Percentiles rank a stretch among this genome's conserved stretches.
Conservation (phyloP, 805 yeast species). For the Nakazawaea siamensis region DNA sequence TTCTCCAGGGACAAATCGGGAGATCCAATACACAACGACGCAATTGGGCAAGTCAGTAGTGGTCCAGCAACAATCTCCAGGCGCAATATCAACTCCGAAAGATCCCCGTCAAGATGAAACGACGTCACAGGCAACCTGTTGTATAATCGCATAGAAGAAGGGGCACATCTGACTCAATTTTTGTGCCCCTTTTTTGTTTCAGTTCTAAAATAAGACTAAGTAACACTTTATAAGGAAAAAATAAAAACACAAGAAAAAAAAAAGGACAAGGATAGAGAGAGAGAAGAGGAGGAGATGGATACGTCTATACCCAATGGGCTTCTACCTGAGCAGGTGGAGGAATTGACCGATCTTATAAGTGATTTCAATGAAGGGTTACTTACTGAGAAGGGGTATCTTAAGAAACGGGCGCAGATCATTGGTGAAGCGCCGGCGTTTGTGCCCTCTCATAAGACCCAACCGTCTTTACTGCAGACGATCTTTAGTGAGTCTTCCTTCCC, state of each 20-base stretch:
- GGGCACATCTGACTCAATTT: too few relatives aligned
- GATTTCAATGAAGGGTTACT: constrained; percentile 63
- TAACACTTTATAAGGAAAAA: too few relatives aligned
- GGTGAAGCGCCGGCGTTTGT: constrained; percentile 10
- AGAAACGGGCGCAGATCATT: constrained; percentile 40
- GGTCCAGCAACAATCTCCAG: too few relatives aligned
- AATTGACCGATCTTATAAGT: constrained; percentile 31
- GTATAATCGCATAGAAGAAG: too few relatives aligned
- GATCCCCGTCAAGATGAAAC: too few relatives aligned
- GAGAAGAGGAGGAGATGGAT: constrained; percentile 25
- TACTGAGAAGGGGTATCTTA: constrained; percentile 65
- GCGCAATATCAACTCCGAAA: too few relatives aligned
- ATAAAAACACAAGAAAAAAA: background rate
- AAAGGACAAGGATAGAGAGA: background rate
- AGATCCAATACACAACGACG: too few relatives aligned
- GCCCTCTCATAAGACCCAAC: constrained; percentile 10
- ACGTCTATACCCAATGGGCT: constrained; percentile 37
- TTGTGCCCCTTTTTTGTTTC: too few relatives aligned
- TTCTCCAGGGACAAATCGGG: too few relatives aligned
- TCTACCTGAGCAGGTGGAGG: constrained; percentile 25
- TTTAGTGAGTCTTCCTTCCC: constrained; percentile 9
- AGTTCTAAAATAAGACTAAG: too few relatives aligned
- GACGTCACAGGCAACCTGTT: too few relatives aligned
- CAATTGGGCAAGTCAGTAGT: too few relatives aligned
- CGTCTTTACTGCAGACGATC: constrained; percentile 9